phyloP scores from a whole-genome alignment of 345 rosid genomes.

The Hirschfeldia incana region DNA sequence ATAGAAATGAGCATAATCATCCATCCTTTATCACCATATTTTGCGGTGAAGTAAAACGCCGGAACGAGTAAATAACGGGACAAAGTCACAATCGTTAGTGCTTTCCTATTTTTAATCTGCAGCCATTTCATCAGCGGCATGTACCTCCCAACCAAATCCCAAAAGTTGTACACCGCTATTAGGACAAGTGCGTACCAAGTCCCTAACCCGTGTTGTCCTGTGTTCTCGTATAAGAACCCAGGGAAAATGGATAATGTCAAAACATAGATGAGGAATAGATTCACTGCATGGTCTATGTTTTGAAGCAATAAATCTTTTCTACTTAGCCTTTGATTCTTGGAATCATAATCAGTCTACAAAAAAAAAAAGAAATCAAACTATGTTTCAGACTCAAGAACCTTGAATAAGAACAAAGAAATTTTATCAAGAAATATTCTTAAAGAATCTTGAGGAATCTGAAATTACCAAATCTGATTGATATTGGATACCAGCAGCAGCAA shows the following conservation, averaged over 20 bases:
- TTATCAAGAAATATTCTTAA: not conserved
- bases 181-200: slow-evolving; percentile 20
- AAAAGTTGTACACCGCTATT: slow-evolving; percentile 63
- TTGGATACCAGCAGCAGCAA: slow-evolving; percentile 80
- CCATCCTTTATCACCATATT: slow-evolving; percentile 77
- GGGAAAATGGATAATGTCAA: not conserved
- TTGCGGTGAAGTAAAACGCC: slow-evolving; percentile 82
- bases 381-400: not conserved
- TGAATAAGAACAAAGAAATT: not conserved
- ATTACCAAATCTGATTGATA: slow-evolving; percentile 19
- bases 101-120: slow-evolving; percentile 69
- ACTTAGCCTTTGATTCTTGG: slow-evolving; percentile 50
- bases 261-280: not conserved
- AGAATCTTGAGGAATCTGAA: not conserved
- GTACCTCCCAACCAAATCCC: slow-evolving; percentile 71
- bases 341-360: slow-evolving; percentile 47
- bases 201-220: not conserved
- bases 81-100: slow-evolving; percentile 53
- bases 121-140: slow-evolving; percentile 55
- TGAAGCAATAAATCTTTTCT: slow-evolving; percentile 39
- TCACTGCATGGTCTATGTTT: not conserved
- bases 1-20: slow-evolving; percentile 38
- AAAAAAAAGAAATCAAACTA: not conserved
- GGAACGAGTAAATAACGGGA: slow-evolving; percentile 69
- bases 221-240: slow-evolving; percentile 21